Percentiles rank a stretch among this genome's conserved stretches.
Evolutionary conservation across 441 rosid species (phyloP).

Genomic region (Syzygium syzygioides): DNA sequence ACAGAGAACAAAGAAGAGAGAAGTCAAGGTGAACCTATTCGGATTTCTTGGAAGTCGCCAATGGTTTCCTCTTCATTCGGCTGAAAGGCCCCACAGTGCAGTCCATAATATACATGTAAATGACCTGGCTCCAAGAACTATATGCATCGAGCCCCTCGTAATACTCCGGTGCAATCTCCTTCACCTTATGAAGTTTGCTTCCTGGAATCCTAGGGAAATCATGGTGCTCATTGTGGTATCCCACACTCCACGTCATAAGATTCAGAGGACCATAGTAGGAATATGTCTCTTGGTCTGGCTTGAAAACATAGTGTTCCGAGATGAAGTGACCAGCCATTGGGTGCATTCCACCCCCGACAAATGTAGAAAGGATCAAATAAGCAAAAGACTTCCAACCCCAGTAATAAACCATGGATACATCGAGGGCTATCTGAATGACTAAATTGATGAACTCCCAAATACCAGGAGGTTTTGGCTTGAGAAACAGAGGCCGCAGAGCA

Average conservation of each 20-base stretch:
- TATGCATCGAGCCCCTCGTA: constrained; percentile 53
- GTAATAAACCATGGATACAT: constrained; percentile 40
- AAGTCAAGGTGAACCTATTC: constrained; percentile 22
- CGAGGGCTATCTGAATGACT: constrained; percentile 42
- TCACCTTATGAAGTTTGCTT: constrained; percentile 72
- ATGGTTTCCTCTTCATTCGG: constrained; percentile 71
- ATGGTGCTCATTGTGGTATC: constrained; percentile 89
- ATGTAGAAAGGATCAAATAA: constrained; percentile 79
- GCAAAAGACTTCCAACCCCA: constrained; percentile 74
- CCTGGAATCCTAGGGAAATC: constrained; percentile 94
- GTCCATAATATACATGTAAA: constrained; percentile 75
- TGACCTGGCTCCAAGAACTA: constrained; percentile 82
- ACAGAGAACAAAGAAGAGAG: neutral
- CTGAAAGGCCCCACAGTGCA: constrained; percentile 62
- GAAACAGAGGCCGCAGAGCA: constrained; percentile 70
- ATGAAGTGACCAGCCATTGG: constrained; percentile 92
- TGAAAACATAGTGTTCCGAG: constrained; percentile 85
- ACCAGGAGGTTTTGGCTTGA: constrained; percentile 91
- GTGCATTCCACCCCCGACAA: constrained; percentile 95
- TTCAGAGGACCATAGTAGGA: constrained; percentile 86
- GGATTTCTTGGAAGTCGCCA: constrained; percentile 33
- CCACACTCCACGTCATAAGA: constrained; percentile 71
- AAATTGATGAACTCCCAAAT: constrained; percentile 72
- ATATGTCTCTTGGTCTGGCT: constrained; percentile 79
- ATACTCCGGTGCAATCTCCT: constrained; percentile 78